Conservation (phyloP, 2,329 filamentous ascomycete species). For the Beauveria caledonica region DNA sequence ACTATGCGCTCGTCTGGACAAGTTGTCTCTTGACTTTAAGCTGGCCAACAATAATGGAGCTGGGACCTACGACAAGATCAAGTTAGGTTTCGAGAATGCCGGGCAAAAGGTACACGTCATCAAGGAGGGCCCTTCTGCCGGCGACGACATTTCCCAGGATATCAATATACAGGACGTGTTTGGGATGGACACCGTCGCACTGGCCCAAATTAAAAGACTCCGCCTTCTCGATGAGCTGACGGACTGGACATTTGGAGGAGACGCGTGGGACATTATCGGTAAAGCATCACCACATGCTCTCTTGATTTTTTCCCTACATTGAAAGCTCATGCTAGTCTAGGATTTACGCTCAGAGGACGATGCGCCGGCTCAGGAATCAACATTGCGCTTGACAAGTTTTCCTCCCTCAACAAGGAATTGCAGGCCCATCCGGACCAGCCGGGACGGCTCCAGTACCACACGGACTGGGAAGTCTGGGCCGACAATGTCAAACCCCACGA, state of each 20-base stretch:
- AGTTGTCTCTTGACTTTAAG: background rate
- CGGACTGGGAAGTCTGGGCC: background rate
- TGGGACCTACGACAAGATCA: background rate
- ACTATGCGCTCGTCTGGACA: background rate
- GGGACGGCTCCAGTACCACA: background rate
- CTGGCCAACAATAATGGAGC: background rate
- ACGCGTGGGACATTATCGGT: background rate
- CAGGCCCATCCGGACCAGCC: background rate
- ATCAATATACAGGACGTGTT: background rate
- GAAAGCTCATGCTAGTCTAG: background rate
- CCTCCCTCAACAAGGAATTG: background rate
- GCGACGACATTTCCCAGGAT: background rate
- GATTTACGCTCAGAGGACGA: background rate
- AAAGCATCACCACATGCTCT: background rate
- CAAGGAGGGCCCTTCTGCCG: background rate
- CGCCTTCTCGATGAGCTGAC: background rate
- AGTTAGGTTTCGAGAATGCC: background rate
- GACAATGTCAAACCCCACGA: background rate
- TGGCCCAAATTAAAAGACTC: background rate
- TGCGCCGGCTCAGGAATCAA: background rate
- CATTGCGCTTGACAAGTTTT: background rate
- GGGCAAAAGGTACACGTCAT: background rate
- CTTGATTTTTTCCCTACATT: background rate
- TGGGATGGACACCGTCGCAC: background rate
- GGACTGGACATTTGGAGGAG: background rate